Base-by-base conservation (phyloP, 1,139 yeast species). In the Protomyces pachydermus region DNA sequence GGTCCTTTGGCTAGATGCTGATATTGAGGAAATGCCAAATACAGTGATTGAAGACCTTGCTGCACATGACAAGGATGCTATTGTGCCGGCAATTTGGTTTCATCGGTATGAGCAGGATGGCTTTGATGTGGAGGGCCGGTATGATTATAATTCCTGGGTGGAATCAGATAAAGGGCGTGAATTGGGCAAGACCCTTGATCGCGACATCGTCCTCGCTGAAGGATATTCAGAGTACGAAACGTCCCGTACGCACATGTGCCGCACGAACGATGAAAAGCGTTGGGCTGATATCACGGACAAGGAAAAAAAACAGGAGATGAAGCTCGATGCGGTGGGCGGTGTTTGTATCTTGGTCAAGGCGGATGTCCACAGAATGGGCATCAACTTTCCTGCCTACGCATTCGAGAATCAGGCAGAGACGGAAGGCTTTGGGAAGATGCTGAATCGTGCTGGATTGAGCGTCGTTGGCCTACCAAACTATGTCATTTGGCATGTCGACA, bases 1-100 rank as follows among this genome's bases (percentile, higher is more conserved):
- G 96, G 96, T 90, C 12, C 87, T 88, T 73, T 90, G 97, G 97
- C 81, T 96, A 75, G 97, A 90, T 74, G 96, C 85, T 2, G 97
- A 90, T 73, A 86, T 90, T 64, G 96, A 88, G 71, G 82, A 89
- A 34, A 84, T 89, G 70, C 95, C 96, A 0, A 88, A 89, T 18
- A 80, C 86, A 54, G 86, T 90, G 56, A 82, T 90, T 68, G 88
- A 90, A 74, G 88, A 84, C 72, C 78, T 90, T 74, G 89, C 89
- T 91, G 81, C 82, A 69, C 81, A 80, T 67, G 83, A 85, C 70
- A 86, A 81, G 71, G 97, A 90, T 73, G 88, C 90, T 14, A 81
- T 90, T 75, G 95, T 89, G 10, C 97, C 97, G 14, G 90, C 89
- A 72, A 93, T 88, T 56, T 89, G 96, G 96, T 71, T 72, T 80